A percentile compares a stretch with the other conserved stretches of the same genome.
phyloP scores from a whole-genome alignment of 192 early-diverging fungal species.

The Coemansia sp. region DNA sequence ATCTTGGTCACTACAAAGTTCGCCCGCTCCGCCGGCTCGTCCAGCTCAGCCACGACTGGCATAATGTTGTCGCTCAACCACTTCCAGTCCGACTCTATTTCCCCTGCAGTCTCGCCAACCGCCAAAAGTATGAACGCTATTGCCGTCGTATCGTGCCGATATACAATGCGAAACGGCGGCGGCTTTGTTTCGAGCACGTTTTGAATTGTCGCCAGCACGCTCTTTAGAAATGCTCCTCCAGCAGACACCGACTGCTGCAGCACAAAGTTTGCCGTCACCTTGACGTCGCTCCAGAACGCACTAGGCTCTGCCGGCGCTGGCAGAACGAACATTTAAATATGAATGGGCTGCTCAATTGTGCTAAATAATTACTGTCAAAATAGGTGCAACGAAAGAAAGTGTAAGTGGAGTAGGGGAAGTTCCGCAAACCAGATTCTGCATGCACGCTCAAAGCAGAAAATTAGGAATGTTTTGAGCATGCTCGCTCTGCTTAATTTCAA shows the following conservation, averaged over 20 bases:
- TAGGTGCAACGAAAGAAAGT: slow-evolving; percentile 1
- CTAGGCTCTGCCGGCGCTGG: slow-evolving; percentile 56
- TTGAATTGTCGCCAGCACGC: slow-evolving; percentile 85
- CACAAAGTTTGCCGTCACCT: slow-evolving; percentile 62
- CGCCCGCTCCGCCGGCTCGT: slow-evolving; percentile 76
- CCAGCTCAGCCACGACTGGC: slow-evolving; percentile 68
- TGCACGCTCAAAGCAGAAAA: neutral
- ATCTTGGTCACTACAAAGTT: slow-evolving; percentile 91
- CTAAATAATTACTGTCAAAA: neutral
- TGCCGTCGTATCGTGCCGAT: slow-evolving; percentile 59
- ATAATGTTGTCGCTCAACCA: slow-evolving; percentile 85
- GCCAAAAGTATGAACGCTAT: slow-evolving; percentile 77
- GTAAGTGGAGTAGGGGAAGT: neutral
- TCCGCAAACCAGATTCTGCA: neutral
- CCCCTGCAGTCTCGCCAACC: slow-evolving; percentile 77
- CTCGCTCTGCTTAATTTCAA: no score
- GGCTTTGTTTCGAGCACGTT: slow-evolving; percentile 95
- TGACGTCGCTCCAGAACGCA: slow-evolving; percentile 69
- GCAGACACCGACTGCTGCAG: slow-evolving; percentile 69
- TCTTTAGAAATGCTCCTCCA: slow-evolving; percentile 60
- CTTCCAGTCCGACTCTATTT: slow-evolving; percentile 84
- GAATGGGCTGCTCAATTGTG: neutral
- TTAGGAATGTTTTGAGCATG: neutral
- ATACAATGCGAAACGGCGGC: slow-evolving; percentile 85
- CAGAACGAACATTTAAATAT: slow-evolving; percentile 50